Percentiles rank a stretch among this genome's conserved stretches.
phyloP scores from a whole-genome alignment of 805 yeast species.

The Cyberlindnera euphorbiiphila region DNA sequence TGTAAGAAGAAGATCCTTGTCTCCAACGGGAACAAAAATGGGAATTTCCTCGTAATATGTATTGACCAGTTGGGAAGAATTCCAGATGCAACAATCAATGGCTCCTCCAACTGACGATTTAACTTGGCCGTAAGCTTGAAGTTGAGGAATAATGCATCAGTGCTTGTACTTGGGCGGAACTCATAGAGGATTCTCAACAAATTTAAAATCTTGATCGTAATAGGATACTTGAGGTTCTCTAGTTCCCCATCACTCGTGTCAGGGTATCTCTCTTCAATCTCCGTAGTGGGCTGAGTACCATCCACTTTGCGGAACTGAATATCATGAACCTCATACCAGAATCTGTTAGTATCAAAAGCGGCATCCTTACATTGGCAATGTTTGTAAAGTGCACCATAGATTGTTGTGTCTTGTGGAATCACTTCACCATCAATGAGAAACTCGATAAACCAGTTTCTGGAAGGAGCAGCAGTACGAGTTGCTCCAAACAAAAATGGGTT shows the following conservation, averaged over 20 bases:
- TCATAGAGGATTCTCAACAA: conserved; percentile 47
- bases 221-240: conserved; percentile 30
- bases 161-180: conserved; percentile 8
- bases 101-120: conserved; percentile 84
- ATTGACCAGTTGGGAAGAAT: conserved; percentile 83
- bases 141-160: conserved; percentile 48
- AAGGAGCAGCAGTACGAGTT: conserved; percentile 16
- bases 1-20: conserved; percentile 74
- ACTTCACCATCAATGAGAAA: conserved; percentile 55
- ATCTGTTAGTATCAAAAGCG: conserved; percentile 41
- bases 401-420: conserved; percentile 63
- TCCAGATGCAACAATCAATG: conserved; percentile 81
- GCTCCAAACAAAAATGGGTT: conserved; percentile 26
- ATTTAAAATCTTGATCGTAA: conserved; percentile 36
- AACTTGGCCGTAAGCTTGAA: conserved; percentile 83
- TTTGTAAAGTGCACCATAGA: conserved; percentile 70
- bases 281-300: conserved; percentile 25
- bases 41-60: conserved; percentile 64
- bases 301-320: conserved; percentile 42
- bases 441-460: conserved; percentile 40
- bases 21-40: conserved; percentile 82
- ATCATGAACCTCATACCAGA: conserved; percentile 59
- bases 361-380: conserved; percentile 37
- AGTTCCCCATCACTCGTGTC: conserved; percentile 27
- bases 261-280: conserved; percentile 30